phyloP scores from a whole-genome alignment of 352 stramenopile species.

The Globisporangium ultimum region DNA sequence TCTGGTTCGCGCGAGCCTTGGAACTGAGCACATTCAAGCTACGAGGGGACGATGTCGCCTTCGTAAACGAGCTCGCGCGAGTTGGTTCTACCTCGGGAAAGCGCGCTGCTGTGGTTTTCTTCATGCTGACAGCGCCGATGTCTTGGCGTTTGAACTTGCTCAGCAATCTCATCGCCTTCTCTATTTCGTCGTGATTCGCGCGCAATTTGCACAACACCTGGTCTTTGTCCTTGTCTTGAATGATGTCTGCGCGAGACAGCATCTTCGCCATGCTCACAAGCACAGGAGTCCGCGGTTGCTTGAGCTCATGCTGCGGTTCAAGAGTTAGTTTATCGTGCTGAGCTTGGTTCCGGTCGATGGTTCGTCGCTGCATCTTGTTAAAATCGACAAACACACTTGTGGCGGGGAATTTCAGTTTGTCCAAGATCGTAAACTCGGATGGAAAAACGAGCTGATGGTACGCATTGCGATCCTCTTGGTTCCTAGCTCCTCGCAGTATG shows the following conservation, averaged over 20 bases:
- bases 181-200: constrained; percentile 10
- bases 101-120: background rate
- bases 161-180: constrained; percentile 9
- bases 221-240: background rate
- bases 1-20: background rate
- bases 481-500: background rate
- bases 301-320: constrained; percentile 1
- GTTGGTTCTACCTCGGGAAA: background rate
- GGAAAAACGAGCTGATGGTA: constrained; percentile 2
- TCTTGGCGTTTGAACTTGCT: constrained; percentile 13
- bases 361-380: constrained; percentile 7
- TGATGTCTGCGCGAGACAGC: background rate
- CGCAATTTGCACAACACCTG: constrained; percentile 7
- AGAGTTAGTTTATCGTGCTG: background rate
- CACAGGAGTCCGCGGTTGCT: background rate
- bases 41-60: background rate
- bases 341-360: background rate
- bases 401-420: constrained; percentile 5
- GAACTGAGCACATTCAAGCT: constrained; percentile 3
- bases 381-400: background rate
- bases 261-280: constrained; percentile 7
- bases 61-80: background rate
- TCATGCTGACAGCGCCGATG: constrained; percentile 4
- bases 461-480: background rate
- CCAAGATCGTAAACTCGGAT: constrained; percentile 4